phyloP scores from a whole-genome alignment of 2,329 filamentous ascomycete genomes.

The Sarocladium brachiariae region DNA sequence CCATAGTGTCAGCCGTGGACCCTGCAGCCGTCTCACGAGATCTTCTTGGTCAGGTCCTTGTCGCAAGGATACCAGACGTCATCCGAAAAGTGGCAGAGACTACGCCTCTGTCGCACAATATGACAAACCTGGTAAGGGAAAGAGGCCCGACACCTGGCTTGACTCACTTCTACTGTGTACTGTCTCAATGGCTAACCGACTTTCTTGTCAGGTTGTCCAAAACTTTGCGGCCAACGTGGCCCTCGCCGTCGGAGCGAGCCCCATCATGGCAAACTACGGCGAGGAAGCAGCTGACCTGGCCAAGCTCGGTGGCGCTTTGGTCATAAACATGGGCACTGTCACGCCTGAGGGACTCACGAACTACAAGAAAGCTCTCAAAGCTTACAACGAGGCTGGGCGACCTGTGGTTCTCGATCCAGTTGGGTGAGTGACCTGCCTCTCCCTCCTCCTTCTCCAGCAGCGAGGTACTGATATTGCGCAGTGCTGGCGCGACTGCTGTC shows the following conservation, averaged over 20 bases:
- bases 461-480: conserved; percentile 16
- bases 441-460: background rate
- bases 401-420: conserved; percentile 86
- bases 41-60: conserved; percentile 39
- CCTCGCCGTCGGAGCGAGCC: conserved; percentile 74
- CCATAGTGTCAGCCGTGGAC: conserved; percentile 68
- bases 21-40: conserved; percentile 56
- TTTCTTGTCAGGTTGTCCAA: conserved; percentile 58
- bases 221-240: conserved; percentile 92
- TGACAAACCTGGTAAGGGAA: conserved; percentile 79
- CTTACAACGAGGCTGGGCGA: conserved; percentile 71
- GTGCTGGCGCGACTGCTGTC: conserved; percentile 71
- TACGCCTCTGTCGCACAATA: conserved; percentile 83
- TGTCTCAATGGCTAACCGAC: background rate
- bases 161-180: too few species aligned
- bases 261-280: conserved; percentile 89
- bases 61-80: conserved; percentile 36
- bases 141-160: too few species aligned
- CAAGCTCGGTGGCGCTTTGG: conserved; percentile 66
- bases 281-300: conserved; percentile 78
- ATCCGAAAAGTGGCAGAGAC: conserved; percentile 54
- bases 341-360: conserved; percentile 67
- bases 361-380: conserved; percentile 65
- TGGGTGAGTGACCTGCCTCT: conserved; percentile 44
- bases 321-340: conserved; percentile 93